Base-by-base conservation (phyloP, 2,329 filamentous ascomycete genomes). In the Nectriaceae sp. region DNA sequence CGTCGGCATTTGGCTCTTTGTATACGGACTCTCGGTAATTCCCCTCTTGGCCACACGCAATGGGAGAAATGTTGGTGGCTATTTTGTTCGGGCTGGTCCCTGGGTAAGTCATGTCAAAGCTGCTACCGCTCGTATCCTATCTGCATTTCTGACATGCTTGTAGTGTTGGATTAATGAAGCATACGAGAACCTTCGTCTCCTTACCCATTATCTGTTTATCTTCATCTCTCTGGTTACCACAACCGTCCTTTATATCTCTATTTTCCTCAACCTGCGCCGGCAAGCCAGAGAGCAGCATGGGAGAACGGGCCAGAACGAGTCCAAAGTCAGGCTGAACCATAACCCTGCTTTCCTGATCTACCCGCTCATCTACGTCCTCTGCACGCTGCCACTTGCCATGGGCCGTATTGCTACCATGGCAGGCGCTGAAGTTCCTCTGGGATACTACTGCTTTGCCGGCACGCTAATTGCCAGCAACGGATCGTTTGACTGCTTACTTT, bases 301-400 rank as follows among this genome's bases (percentile, higher is more conserved):
- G 11, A 44, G 43, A n/a, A 19, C 22, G 11, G 31, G 38, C 3
- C 24, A 20, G 3, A 20, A 36, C 21, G 41, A 45, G 18, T 40
- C 37, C 40, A 48, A n/a, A 19, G 41, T 36, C 50, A 54, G 19
- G 19, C 41, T 56, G 15, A 58, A 44, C 19, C 69, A 70, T 50
- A 73, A 77, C 48, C 74, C 74, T 3, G 74, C 80, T 11, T 82
- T 87, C 52, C 80, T 87, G 29, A 72, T 86, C 8, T 89, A 89
- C 55, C 85, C 85, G 0, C 57, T 85, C 53, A 83, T 88, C 53
- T 88, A 88, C 64, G 75, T 87, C 21, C 58, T 85, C 20, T 85
- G 85, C 64, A 88, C 85, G 0, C 74, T 84, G 0, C 85, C 85
- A 0, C 72, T 89, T 2, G 84, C 84, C 6, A 75, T 81, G 0